Conservation (phyloP, 345 rosid genomes). For the Melaleuca alternifolia region DNA sequence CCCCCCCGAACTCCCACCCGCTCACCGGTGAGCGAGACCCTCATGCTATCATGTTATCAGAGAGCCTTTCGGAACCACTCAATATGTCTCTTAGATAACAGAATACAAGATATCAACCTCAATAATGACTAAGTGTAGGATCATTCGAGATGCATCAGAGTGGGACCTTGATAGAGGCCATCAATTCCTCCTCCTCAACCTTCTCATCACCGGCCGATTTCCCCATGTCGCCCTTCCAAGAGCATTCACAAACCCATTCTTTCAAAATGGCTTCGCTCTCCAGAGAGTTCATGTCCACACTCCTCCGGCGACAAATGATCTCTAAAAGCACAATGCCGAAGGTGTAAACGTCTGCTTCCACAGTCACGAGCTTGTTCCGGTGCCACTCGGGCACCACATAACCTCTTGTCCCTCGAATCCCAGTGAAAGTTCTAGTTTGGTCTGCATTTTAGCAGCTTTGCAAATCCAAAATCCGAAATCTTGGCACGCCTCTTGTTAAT, state of each 20-base stretch:
- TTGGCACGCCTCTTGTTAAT: constrained; percentile 7
- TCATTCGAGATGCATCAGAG: constrained; percentile 12
- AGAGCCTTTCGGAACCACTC: too few species aligned
- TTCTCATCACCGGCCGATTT: constrained; percentile 3
- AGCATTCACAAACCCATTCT: constrained; percentile 7
- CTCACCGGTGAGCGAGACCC: too few species aligned
- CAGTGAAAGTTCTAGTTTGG: constrained; percentile 11
- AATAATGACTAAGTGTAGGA: constrained; percentile 1
- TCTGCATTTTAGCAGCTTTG: constrained; percentile 9
- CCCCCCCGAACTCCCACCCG: too few species aligned
- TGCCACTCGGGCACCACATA: constrained; percentile 22
- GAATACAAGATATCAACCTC: too few species aligned
- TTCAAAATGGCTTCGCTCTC: constrained; percentile 5
- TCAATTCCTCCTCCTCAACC: constrained; percentile 1
- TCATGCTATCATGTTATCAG: too few species aligned
- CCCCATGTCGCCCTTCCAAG: not conserved
- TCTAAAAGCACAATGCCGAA: constrained; percentile 18
- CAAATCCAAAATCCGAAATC: constrained; percentile 11
- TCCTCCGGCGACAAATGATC: constrained; percentile 6
- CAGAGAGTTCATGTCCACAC: not conserved
- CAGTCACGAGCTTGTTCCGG: constrained; percentile 7
- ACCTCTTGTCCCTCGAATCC: constrained; percentile 11
- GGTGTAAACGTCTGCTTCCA: constrained; percentile 18
- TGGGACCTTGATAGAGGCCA: not conserved
- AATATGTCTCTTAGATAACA: too few species aligned